Percentiles rank a stretch among this genome's conserved stretches.
These are phyloP conservation scores for Blakeslea trispora DNA, from an alignment of 371 early-diverging fungal species.

Conservation along the genomic window DNA sequence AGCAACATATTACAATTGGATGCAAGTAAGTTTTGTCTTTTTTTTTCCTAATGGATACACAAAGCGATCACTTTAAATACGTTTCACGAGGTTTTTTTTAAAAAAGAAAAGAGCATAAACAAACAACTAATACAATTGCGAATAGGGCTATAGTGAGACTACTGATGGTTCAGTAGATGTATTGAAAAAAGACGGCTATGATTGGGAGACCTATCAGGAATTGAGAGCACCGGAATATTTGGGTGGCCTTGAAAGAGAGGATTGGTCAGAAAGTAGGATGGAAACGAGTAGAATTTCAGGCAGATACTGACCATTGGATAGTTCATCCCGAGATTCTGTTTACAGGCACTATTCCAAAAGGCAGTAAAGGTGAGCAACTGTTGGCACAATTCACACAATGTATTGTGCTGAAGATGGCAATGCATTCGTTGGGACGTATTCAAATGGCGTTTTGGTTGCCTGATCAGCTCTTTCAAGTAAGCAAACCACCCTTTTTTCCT, in stretches of 20 bases:
- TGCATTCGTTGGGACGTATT: slow-evolving; percentile 49
- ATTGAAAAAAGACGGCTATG: slow-evolving; percentile 47
- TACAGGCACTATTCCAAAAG: slow-evolving; percentile 49
- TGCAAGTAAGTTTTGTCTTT: slow-evolving; percentile 18
- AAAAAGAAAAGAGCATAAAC: background rate
- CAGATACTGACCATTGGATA: background rate
- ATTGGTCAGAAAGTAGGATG: slow-evolving; percentile 48
- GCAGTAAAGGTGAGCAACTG: slow-evolving; percentile 43
- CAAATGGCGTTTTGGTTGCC: slow-evolving; percentile 53
- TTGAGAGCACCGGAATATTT: slow-evolving; percentile 38
- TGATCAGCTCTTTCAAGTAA: slow-evolving; percentile 32
- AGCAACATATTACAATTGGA: slow-evolving; percentile 25
- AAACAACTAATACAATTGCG: background rate
- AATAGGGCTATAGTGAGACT: background rate
- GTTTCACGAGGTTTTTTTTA: background rate
- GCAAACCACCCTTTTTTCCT: no score
- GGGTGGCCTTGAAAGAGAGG: slow-evolving; percentile 24
- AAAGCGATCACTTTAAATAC: background rate
- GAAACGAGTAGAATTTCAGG: no score
- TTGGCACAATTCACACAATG: slow-evolving; percentile 47
- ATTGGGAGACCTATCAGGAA: slow-evolving; percentile 46
- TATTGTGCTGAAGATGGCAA: slow-evolving; percentile 44
- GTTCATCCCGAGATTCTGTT: slow-evolving; percentile 45
- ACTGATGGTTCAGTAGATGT: slow-evolving; percentile 23
- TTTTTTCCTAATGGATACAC: no score